Base-by-base conservation (phyloP, 352 stramenopile species). In the Pilasporangium apinafurcum region DNA sequence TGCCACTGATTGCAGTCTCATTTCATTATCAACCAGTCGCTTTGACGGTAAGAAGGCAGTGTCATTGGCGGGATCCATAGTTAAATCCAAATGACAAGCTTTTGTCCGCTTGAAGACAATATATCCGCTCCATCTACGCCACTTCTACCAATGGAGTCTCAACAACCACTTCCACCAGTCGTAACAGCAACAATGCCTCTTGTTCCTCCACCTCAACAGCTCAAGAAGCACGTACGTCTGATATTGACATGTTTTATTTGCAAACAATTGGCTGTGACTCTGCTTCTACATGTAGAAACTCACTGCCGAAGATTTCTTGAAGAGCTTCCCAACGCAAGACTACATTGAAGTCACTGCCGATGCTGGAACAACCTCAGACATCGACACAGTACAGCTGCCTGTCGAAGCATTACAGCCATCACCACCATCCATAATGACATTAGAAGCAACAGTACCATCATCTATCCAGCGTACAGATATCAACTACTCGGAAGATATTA, bases 321-420 rank as follows among this genome's bases (percentile, higher is more conserved):
- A 69, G 8, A 63, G 66, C 8, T 91, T 86, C 21, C 78, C 78
- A 0, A 56, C 88, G 2, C 78, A 91, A 33, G 70, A 84, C 12
- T 90, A 83, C 37, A 88, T 90, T 27, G 65, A 68, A 25, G 33
- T 72, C 3, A 2, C 4, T 6, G 13, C n/a, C 32, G 5, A 16
- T n/a, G n/a, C 13, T 7, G 5, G 33, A 51, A 5, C 30, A 27
- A 18, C 8, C 10, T 14, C n/a, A n/a, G n/a, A n/a, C n/a, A n/a
- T n/a, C n/a, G n/a, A n/a, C n/a, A n/a, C n/a, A n/a, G n/a, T n/a
- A n/a, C n/a, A n/a, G n/a, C n/a, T n/a, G n/a, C n/a, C n/a, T n/a
- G n/a, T n/a, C n/a, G n/a, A n/a, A n/a, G n/a, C n/a, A n/a, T n/a
- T n/a, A n/a, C n/a, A n/a, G n/a, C n/a, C n/a, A n/a, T n/a, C n/a